Evolutionary conservation across 495 filamentous ascomycete genomes (phyloP), one percentile per base, ranked within the genome.

Genomic region (Massariosphaeria phaeospora): DNA sequence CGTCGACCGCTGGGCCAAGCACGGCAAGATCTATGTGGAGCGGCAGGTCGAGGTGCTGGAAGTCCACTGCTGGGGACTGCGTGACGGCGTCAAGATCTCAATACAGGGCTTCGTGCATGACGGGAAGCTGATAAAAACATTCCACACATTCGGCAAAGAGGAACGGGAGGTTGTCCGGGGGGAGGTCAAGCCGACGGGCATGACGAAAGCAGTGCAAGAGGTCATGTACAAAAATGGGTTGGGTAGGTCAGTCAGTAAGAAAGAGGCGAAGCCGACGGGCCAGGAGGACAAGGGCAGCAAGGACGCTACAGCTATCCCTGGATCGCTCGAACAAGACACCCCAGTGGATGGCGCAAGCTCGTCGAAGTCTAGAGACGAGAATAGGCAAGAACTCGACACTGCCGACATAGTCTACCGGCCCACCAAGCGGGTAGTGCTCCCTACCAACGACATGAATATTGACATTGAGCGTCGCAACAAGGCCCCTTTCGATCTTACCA

Each of bases 101-200:
- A 79, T 97, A 6, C 85, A 95, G 64, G 89, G 90, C 0, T 98
- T 79, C 51, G 83, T 84, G 3, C 84, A 98, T 17, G 83, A 91
- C 56, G 93, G 93, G 6, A 89, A 85, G 74, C 84, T 76, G 63
- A 95, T 96, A 53, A 84, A 88, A 67, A 77, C 77, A 24, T 83
- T 94, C 50, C 91, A 98, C 66, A 81, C 81, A 0, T 96, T 98
- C 67, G 77, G 73, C 34, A 77, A 77, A 30, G 72, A 74, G 10
- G 93, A 98, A 70, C 75, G 86, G 46, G 78, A 83, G n/a, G 72
- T 89, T 31, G 77, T 94, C 6, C 36, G 66, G 25, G 70, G 69
- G 2, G 43, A 57, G 13, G 59, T 69, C 30, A 39, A 45, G 31
- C 57, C 48, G 7, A 61, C 35, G 77, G 86, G 40, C 2, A 73